Evolutionary conservation across 768 basidiomycete genomes (phyloP), one percentile per base, ranked within the genome.

Genomic region (Leucocoprinus leucothites): DNA sequence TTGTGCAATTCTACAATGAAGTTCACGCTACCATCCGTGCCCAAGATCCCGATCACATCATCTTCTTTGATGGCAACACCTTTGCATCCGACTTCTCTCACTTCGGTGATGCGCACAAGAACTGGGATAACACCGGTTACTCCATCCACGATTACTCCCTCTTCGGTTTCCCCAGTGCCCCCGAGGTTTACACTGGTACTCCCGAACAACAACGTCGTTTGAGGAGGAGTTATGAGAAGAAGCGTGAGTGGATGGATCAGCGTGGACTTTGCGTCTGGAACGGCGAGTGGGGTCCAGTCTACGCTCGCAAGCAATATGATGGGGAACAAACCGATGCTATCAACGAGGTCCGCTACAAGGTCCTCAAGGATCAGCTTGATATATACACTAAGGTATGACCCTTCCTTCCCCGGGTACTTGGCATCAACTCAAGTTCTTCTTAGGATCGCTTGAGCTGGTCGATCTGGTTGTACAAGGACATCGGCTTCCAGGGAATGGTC

Each of bases 381-480:
- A 82, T 92, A 55, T 92, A 92, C 69, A 79, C 81, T 62, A 64
- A 84, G 70, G 84, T 82, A 38, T 50, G 68, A 49, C 53, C 24
- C 22, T 47, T 26, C n/a, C 22, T 16, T 49, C 26, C 51, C 1
- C 38, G 47, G 14, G 25, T 11, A 36, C 28, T 14, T 21, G n/a
- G 7, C 18, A 44, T 46, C 16, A 50, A 25, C 41, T 50, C 3
- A 22, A 48, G 24, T 41, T 47, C 19, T n/a, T 44, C 35, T 19
- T 52, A 85, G 82, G 84, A 82, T 61, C 81, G 80, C 24, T 67
- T 86, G 53, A 84, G 82, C 65, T 91, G 89, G 89, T 85, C 86
- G 0, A 93, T 92, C 72, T 93, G 91, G 91, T 71, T 91, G 18
- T 93, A 89, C 80, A 93, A 88, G 62, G 87, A 89, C 62, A 87